phyloP scores from a whole-genome alignment of 2,329 filamentous ascomycete species.

The Scedosporium minutisporum region DNA sequence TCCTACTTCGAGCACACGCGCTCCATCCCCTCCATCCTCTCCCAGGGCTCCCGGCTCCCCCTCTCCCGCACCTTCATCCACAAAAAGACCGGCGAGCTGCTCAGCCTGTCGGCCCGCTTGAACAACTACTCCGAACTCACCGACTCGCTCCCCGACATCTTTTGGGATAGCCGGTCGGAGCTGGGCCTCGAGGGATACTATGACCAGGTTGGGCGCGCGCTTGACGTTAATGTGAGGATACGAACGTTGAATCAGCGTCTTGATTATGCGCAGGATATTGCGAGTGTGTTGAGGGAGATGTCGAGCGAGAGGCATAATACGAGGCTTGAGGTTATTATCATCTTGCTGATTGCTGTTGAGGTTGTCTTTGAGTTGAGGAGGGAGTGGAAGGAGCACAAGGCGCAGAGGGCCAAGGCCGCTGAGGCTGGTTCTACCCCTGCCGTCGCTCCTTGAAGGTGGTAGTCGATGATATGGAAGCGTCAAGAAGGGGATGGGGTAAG shows the following conservation, averaged over 20 bases:
- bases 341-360: slow-evolving; percentile 84
- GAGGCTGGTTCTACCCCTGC: neutral
- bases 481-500: too few species aligned
- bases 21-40: slow-evolving; percentile 69
- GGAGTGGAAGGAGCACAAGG: slow-evolving; percentile 39
- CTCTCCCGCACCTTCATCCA: slow-evolving; percentile 66
- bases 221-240: slow-evolving; percentile 88
- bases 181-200: slow-evolving; percentile 90
- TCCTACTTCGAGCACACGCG: slow-evolving; percentile 83
- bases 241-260: slow-evolving; percentile 92
- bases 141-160: slow-evolving; percentile 87
- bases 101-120: slow-evolving; percentile 80
- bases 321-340: slow-evolving; percentile 90
- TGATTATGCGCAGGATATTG: slow-evolving; percentile 95
- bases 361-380: slow-evolving; percentile 77
- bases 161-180: slow-evolving; percentile 89
- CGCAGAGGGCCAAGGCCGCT: slow-evolving; percentile 11
- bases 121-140: slow-evolving; percentile 97
- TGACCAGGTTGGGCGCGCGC: slow-evolving; percentile 78
- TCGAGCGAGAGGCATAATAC: slow-evolving; percentile 85
- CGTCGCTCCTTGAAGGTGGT: neutral
- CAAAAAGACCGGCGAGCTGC: slow-evolving; percentile 84
- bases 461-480: too few species aligned
- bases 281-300: slow-evolving; percentile 76
- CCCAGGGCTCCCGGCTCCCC: slow-evolving; percentile 41